phyloP scores from a whole-genome alignment of 805 yeast genomes.

The Zygotorulaspora chibaensis region DNA sequence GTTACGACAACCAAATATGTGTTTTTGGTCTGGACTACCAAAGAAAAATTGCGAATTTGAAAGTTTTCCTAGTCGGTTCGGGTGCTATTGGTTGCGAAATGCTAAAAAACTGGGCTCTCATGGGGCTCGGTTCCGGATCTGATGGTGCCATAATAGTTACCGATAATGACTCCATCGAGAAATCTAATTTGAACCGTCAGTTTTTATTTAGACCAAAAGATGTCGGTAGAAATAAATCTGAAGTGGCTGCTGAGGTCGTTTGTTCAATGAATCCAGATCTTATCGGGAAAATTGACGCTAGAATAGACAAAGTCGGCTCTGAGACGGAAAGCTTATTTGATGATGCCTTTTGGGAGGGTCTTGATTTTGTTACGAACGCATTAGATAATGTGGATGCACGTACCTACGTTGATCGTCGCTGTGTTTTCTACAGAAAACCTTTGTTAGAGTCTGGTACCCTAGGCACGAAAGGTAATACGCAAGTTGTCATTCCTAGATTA shows the following conservation, averaged over 20 bases:
- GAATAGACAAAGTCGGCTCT: constrained; percentile 83
- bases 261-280: constrained; percentile 81
- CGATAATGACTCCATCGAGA: constrained; percentile 93
- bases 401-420: constrained; percentile 94
- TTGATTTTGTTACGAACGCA: constrained; percentile 94
- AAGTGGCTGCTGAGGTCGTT: constrained; percentile 84
- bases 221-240: constrained; percentile 88
- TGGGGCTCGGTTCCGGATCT: constrained; percentile 92
- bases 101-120: constrained; percentile 96
- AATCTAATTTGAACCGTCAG: constrained; percentile 93
- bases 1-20: constrained; percentile 95
- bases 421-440: constrained; percentile 88
- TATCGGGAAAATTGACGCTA: constrained; percentile 67
- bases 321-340: constrained; percentile 87
- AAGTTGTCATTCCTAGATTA: constrained; percentile 86
- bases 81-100: constrained; percentile 99
- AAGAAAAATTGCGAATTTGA: constrained; percentile 65
- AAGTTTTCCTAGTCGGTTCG: constrained; percentile 88
- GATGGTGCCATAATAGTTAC: constrained; percentile 81
- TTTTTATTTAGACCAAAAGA: constrained; percentile 91
- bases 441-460: constrained; percentile 93
- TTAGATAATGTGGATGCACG: constrained; percentile 97
- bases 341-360: constrained; percentile 75
- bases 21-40: constrained; percentile 83
- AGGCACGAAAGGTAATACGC: constrained; percentile 98